Percentiles rank a stretch among this genome's conserved stretches.
phyloP scores from a whole-genome alignment of 1,139 yeast genomes.

The Zhuliangozyma blackwelliae region DNA sequence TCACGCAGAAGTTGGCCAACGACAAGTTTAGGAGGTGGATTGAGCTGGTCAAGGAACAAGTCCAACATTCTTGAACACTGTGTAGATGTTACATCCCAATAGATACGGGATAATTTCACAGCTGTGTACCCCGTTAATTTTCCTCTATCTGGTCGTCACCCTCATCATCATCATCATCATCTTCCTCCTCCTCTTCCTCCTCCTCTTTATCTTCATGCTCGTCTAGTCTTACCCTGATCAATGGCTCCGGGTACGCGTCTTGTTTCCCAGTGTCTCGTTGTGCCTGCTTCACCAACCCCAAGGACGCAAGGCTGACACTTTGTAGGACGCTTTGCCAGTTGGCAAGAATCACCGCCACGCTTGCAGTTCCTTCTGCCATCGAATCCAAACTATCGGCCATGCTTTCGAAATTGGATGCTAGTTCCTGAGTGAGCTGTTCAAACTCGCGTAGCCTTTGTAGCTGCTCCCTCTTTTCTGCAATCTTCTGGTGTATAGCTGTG shows the following conservation, averaged over 20 bases:
- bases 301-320: conserved; percentile 64
- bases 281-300: conserved; percentile 48
- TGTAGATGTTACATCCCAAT: too few species aligned
- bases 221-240: conserved; percentile 61
- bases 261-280: conserved; percentile 41
- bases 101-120: too few species aligned
- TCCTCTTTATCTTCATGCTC: conserved; percentile 15
- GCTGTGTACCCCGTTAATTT: too few species aligned
- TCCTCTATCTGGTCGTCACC: not conserved
- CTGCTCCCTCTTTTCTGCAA: conserved; percentile 48
- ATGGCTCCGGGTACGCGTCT: conserved; percentile 46
- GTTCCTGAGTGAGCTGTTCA: conserved; percentile 40
- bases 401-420: conserved; percentile 46
- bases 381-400: conserved; percentile 46
- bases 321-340: conserved; percentile 71
- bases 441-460: conserved; percentile 49
- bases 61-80: conserved; percentile 1
- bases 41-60: conserved; percentile 19
- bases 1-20: conserved; percentile 13
- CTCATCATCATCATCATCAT: conserved; percentile 3
- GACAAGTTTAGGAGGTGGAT: conserved; percentile 26
- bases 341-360: conserved; percentile 51
- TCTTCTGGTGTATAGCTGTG: conserved; percentile 24
- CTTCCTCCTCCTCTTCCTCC: conserved; percentile 6
- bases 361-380: conserved; percentile 56